Evolutionary conservation across 2,329 filamentous ascomycete genomes (phyloP).

Genomic region (Fusarium sp.): DNA sequence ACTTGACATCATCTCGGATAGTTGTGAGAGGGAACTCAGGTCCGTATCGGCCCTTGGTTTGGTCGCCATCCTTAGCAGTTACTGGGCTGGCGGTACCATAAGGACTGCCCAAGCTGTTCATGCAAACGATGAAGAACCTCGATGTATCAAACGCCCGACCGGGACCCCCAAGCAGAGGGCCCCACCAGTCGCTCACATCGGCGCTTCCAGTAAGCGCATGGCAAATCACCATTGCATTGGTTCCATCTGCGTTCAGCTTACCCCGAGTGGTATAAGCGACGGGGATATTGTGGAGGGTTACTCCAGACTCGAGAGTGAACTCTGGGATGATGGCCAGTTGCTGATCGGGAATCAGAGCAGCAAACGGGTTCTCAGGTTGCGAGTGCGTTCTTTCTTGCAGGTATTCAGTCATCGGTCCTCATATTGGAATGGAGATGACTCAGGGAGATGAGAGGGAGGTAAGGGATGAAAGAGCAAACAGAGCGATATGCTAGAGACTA

Average conservation of each 20-base stretch:
- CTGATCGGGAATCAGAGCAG: slow-evolving; percentile 87
- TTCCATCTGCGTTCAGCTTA: slow-evolving; percentile 66
- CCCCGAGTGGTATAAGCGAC: slow-evolving; percentile 76
- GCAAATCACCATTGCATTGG: slow-evolving; percentile 82
- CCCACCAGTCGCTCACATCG: slow-evolving; percentile 91
- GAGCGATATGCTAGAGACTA: not conserved
- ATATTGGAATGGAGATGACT: not conserved
- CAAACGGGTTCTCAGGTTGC: slow-evolving; percentile 93
- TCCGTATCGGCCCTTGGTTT: slow-evolving; percentile 81
- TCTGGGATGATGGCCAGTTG: slow-evolving; percentile 86
- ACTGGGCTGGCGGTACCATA: slow-evolving; percentile 91
- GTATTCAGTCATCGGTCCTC: slow-evolving; percentile 70
- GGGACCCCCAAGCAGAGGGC: slow-evolving; percentile 80
- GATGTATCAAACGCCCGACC: slow-evolving; percentile 85
- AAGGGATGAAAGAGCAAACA: not conserved
- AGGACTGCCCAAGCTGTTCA: slow-evolving; percentile 87
- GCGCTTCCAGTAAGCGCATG: slow-evolving; percentile 88
- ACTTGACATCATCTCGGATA: slow-evolving; percentile 95
- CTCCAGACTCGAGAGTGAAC: slow-evolving; percentile 94
- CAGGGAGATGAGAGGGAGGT: not conserved
- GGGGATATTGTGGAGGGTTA: slow-evolving; percentile 80
- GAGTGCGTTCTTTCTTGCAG: slow-evolving; percentile 72
- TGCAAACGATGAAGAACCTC: slow-evolving; percentile 86
- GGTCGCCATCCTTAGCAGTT: slow-evolving; percentile 86
- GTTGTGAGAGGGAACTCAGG: slow-evolving; percentile 97